Evolutionary conservation across 129 eudicot genomes (phyloP), one percentile per base, ranked within the genome.

Genomic region (Chrysanthemum seticuspe): DNA sequence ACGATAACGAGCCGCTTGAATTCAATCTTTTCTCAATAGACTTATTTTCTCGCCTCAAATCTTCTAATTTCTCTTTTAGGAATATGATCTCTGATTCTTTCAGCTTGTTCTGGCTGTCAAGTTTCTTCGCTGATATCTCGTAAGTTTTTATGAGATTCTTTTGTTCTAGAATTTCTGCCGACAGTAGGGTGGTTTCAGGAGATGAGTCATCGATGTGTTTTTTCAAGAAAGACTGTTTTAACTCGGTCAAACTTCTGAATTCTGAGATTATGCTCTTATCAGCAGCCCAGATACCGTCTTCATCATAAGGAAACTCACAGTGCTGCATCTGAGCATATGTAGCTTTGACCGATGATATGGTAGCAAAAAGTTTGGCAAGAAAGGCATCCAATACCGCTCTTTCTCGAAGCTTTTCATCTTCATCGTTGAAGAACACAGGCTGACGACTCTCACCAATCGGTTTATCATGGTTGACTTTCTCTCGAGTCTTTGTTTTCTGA

Each of bases 1-100:
- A 23, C 9, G 68, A 69, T 4, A 78, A 65, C 25, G 74, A 66
- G 25, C 97, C 98, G 45, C 98, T 95, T 54, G 96, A 78, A 77
- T 79, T 88, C 67, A 90, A 69, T 80, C 88, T 83, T 80, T 82
- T 90, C 62, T 88, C 97, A 3, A 90, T 75, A 3, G 73, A 56
- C 76, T 79, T 83, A 75, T 88, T 90, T 59, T 90, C 97, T 69
- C 67, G 82, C 58, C 85, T 80, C 75, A 71, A 78, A 71, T 82
- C 94, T 63, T 85, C 87, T 57, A 90, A 70, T 68, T 95, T 95
- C 83, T 91, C 96, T 60, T 70, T 80, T 3, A 91, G 84, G 72
- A 87, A 88, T 23, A 87, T 88, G 27, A 90, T 80, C 70, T 95
- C 99, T 3, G 99, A 95, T 18, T 86, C 86, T 76, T 90, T 88